These are phyloP conservation scores for Saccharum hybrid DNA, from an alignment of 202 grass and related monocot species.

Conservation along the genomic window DNA sequence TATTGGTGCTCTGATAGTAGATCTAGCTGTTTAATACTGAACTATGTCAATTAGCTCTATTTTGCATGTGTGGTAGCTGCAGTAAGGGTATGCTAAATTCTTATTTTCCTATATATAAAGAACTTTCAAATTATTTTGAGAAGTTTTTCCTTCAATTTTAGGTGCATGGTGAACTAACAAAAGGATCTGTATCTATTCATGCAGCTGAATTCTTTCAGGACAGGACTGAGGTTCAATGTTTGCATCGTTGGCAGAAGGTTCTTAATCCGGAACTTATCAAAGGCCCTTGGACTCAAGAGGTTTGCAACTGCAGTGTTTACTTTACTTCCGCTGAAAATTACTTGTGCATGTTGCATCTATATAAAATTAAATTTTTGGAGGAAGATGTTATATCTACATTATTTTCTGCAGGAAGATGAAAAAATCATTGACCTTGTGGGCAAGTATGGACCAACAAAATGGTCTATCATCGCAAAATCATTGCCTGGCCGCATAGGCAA, in stretches of 20 bases:
- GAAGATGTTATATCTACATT: conserved; percentile 27
- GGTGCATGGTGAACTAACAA: conserved; percentile 35
- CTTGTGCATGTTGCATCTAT: conserved; percentile 28
- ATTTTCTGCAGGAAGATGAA: conserved; percentile 86
- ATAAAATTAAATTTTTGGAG: neutral
- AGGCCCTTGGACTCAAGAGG: conserved; percentile 97
- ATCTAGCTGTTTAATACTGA: conserved; percentile 21
- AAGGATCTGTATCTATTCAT: conserved; percentile 38
- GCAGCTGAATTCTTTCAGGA: conserved; percentile 85
- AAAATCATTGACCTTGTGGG: conserved; percentile 83
- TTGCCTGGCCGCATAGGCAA: conserved; percentile 98
- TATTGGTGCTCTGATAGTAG: no score
- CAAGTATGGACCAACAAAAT: conserved; percentile 94
- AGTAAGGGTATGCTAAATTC: neutral
- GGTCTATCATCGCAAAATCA: conserved; percentile 89
- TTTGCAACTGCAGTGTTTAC: conserved; percentile 50
- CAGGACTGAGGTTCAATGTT: conserved; percentile 97
- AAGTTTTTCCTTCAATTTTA: neutral
- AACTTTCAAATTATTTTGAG: conserved; percentile 1
- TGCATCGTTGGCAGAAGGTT: conserved; percentile 99
- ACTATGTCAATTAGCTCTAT: conserved; percentile 8
- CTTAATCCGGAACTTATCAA: conserved; percentile 99
- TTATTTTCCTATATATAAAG: conserved; percentile 36
- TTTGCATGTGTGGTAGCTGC: conserved; percentile 18
- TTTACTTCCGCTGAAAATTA: conserved; percentile 16